Evolutionary conservation across 345 rosid genomes (phyloP), one percentile per base, ranked within the genome.

Genomic region (Brassica nigra): DNA sequence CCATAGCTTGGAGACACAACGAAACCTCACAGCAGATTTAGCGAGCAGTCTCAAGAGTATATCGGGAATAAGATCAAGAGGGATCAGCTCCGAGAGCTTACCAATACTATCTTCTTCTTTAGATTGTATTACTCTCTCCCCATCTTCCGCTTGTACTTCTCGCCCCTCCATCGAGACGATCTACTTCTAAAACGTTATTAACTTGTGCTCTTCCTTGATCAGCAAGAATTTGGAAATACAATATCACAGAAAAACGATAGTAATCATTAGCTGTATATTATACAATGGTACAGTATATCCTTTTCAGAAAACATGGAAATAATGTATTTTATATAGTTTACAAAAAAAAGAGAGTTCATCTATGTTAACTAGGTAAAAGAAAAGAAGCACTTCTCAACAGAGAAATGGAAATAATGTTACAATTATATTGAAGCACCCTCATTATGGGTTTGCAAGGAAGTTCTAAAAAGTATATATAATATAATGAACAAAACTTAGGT

Each of bases 11-110:
- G 64, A 59, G n/a, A 59, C 64, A 0, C 7, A 10, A 59, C 64
- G 64, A 10, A 59, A 59, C 64, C 64, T 23, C 3, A 4, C 33
- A 0, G 15, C n/a, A 4, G 33, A 59, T 59, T 59, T 59, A 23
- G 64, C 64, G 2, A 33, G 8, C n/a, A 59, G 64, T 59, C 64
- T 59, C 64, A 59, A 59, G 64, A 59, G 33, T 59, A 59, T 59
- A 23, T 59, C 33, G 0, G 1, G 64, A 59, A 27, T 59, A 12
- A 59, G 7, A 59, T 59, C 64, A 23, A 23, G 33, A 59, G 63
- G 31, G 28, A 57, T 57, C 29, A 3, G 12, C 62, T 58, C 62
- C 0, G 23, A 20, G 3, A 8, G 12, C 30, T 20, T 20, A 8
- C 5, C 12, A 59, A 23, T 59, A 27, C 14, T 10, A 9, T 23